Evolutionary conservation across 768 basidiomycete species (phyloP).

Genomic region (Tricholoma flavovirens): DNA sequence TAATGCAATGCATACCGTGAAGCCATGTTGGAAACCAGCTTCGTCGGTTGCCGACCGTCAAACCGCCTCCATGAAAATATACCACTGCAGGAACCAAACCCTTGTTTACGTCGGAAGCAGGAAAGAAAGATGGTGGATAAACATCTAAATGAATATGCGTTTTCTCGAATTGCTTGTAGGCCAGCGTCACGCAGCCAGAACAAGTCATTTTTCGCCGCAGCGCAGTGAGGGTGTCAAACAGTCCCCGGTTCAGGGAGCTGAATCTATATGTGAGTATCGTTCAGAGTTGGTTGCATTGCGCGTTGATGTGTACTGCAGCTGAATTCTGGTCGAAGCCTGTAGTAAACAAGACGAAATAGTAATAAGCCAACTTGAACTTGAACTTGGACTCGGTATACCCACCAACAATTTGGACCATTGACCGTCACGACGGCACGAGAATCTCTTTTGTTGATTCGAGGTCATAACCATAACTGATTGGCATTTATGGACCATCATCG

Average conservation of each 20-base stretch:
- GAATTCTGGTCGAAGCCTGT: too few relatives aligned
- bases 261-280: not conserved
- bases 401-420: not conserved
- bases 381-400: too few relatives aligned
- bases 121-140: conserved; percentile 14
- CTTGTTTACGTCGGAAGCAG: not conserved
- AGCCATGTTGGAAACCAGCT: conserved; percentile 70
- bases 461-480: not conserved
- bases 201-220: not conserved
- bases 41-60: conserved; percentile 51
- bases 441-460: not conserved
- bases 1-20: conserved; percentile 33
- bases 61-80: conserved; percentile 51
- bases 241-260: not conserved
- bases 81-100: conserved; percentile 29
- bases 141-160: conserved; percentile 15
- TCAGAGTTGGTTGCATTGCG: not conserved
- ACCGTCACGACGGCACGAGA: not conserved
- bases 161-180: conserved; percentile 14
- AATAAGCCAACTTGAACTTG: too few relatives aligned
- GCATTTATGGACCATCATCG: not conserved
- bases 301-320: too few relatives aligned
- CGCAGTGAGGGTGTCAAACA: not conserved
- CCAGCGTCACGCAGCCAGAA: conserved; percentile 9
- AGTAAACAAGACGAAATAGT: too few relatives aligned